Conservation (phyloP, 148 eudicot species). For the Selenicereus undatus region DNA sequence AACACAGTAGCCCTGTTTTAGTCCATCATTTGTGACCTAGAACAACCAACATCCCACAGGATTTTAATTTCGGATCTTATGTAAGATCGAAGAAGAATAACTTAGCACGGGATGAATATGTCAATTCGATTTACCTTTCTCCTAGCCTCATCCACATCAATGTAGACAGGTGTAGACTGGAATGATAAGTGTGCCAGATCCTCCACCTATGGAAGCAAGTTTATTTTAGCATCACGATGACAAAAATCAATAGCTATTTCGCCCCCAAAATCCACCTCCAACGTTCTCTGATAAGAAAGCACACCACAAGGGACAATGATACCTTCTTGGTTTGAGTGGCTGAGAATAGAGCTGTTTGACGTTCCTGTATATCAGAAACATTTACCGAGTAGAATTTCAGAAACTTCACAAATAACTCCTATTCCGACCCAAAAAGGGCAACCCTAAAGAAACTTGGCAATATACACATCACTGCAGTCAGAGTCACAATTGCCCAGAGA, state of each 20-base stretch:
- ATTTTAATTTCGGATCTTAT: not conserved
- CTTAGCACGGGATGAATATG: not conserved
- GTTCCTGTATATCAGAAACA: slow-evolving; percentile 41
- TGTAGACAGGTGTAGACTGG: slow-evolving; percentile 61
- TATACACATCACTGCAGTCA: not conserved
- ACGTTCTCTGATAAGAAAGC: not conserved
- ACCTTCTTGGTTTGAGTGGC: slow-evolving; percentile 98
- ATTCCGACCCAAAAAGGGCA: not conserved
- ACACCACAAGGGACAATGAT: not conserved
- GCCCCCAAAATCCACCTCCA: not conserved
- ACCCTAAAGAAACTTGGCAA: slow-evolving; percentile 1
- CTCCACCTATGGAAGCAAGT: slow-evolving; percentile 45
- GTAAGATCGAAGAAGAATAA: not conserved
- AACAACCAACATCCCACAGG: slow-evolving; percentile 17
- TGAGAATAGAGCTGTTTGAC: slow-evolving; percentile 96
- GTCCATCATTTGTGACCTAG: slow-evolving; percentile 93
- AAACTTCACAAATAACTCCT: slow-evolving; percentile 2
- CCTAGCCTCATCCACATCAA: slow-evolving; percentile 88
- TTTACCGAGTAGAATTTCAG: slow-evolving; percentile 10
- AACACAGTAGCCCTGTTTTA: slow-evolving; percentile 87
- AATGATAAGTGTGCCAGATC: slow-evolving; percentile 94
- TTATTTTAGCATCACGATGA: not conserved
- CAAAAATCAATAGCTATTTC: not conserved
- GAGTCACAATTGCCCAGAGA: not conserved
- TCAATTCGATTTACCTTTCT: slow-evolving; percentile 45